These are phyloP conservation scores for Solanum piurae DNA, from an alignment of 257 asterid species.

Conservation along the genomic window DNA sequence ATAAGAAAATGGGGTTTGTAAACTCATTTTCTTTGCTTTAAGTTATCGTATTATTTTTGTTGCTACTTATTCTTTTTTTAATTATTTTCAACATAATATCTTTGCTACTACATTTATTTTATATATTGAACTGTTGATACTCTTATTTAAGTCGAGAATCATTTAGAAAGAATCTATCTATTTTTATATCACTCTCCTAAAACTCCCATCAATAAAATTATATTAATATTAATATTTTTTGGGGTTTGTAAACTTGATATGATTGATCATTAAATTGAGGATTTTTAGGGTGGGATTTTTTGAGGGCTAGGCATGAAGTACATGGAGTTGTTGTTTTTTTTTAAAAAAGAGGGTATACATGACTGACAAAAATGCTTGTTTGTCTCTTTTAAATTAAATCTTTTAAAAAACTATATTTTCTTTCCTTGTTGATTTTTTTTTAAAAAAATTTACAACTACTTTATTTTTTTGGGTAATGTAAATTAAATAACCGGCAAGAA, in stretches of 20 bases:
- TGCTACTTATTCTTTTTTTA: neutral
- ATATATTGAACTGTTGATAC: neutral
- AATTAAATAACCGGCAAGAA: slow-evolving; percentile 44
- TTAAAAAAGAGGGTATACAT: neutral
- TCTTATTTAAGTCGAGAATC: neutral
- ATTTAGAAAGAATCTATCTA: neutral
- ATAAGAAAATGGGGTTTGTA: neutral
- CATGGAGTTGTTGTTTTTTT: neutral
- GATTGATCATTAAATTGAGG: neutral
- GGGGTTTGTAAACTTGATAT: neutral
- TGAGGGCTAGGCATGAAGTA: neutral
- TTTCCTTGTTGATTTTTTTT: neutral
- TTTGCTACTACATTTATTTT: neutral
- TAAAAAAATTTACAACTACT: neutral
- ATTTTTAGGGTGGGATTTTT: neutral
- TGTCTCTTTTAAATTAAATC: slow-evolving; percentile 26
- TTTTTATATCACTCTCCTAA: neutral
- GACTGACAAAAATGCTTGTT: slow-evolving; percentile 57
- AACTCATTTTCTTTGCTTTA: neutral
- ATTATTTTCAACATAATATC: neutral
- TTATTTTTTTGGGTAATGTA: slow-evolving; percentile 2
- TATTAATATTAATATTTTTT: neutral
- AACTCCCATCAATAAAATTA: neutral
- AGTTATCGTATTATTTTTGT: neutral
- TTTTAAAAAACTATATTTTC: neutral